Evolutionary conservation across 768 basidiomycete genomes (phyloP).

Genomic region (Serendipita sp.): DNA sequence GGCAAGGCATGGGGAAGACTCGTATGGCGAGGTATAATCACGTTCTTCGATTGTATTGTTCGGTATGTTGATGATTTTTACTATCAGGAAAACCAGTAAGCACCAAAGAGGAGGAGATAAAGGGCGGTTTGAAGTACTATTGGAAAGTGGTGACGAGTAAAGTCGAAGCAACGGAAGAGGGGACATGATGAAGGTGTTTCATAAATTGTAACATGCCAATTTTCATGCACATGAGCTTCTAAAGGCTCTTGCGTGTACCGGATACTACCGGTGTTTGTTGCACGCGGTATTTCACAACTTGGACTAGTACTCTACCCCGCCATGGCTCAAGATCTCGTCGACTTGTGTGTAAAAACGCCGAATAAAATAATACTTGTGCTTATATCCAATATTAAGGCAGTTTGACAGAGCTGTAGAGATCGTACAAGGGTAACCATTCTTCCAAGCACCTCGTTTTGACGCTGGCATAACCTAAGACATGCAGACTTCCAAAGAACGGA

Average conservation of each 20-base stretch:
- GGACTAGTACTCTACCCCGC: neutral
- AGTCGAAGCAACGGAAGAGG: too few relatives aligned
- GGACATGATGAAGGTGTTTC: too few relatives aligned
- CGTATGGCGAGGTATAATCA: constrained; percentile 53
- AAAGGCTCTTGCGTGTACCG: neutral
- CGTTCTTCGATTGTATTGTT: neutral
- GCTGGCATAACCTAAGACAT: neutral
- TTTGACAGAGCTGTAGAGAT: constrained; percentile 92
- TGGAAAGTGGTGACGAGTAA: constrained; percentile 21
- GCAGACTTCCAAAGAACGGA: constrained; percentile 71
- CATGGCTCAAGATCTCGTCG: neutral
- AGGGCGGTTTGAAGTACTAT: constrained; percentile 54
- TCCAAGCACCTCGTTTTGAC: neutral
- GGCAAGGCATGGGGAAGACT: constrained; percentile 74
- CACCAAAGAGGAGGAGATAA: constrained; percentile 42
- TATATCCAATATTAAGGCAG: constrained; percentile 25
- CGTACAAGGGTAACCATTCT: constrained; percentile 37
- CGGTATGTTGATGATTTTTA: neutral
- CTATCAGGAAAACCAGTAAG: constrained; percentile 45
- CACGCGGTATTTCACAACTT: neutral
- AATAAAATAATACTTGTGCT: neutral
- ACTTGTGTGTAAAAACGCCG: neutral
- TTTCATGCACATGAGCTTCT: too few relatives aligned
- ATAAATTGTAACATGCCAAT: too few relatives aligned
- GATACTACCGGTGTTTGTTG: neutral